These are phyloP conservation scores for Phytopythium delawarense DNA, from an alignment of 352 stramenopile genomes.

Conservation along the genomic window DNA sequence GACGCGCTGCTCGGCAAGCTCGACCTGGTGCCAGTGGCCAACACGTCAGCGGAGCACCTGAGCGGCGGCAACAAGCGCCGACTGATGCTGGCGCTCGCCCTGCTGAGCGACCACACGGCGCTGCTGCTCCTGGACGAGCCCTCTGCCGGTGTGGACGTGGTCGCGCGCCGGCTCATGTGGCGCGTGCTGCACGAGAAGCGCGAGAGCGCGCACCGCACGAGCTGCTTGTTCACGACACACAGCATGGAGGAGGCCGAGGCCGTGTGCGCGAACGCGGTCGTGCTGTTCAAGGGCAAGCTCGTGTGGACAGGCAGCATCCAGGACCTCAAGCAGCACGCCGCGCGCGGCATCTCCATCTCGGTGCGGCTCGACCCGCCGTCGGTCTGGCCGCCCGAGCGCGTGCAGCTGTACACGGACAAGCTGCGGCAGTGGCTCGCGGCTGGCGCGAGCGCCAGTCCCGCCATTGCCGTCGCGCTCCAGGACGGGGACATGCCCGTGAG, in stretches of 20 bases:
- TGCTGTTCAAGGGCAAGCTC: constrained; percentile 65
- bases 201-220: constrained; percentile 34
- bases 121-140: constrained; percentile 79
- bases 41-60: constrained; percentile 49
- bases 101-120: constrained; percentile 60
- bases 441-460: constrained; percentile 4
- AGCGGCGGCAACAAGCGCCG: constrained; percentile 82
- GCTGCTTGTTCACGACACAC: constrained; percentile 82
- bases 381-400: constrained; percentile 36
- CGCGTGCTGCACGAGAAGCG: constrained; percentile 64
- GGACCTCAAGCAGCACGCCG: constrained; percentile 70
- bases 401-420: constrained; percentile 41
- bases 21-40: constrained; percentile 59
- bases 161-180: constrained; percentile 78
- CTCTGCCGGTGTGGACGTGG: constrained; percentile 76
- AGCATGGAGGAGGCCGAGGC: constrained; percentile 85
- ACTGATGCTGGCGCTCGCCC: constrained; percentile 69
- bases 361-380: constrained; percentile 42
- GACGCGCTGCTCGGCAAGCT: constrained; percentile 45
- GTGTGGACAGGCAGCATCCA: constrained; percentile 79
- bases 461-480: constrained; percentile 14
- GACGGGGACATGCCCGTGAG: constrained; percentile 20
- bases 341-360: constrained; percentile 65
- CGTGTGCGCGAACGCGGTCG: constrained; percentile 76
- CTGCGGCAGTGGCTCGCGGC: constrained; percentile 26